phyloP scores from a whole-genome alignment of 768 basidiomycete genomes.

The Lepiota venenata region DNA sequence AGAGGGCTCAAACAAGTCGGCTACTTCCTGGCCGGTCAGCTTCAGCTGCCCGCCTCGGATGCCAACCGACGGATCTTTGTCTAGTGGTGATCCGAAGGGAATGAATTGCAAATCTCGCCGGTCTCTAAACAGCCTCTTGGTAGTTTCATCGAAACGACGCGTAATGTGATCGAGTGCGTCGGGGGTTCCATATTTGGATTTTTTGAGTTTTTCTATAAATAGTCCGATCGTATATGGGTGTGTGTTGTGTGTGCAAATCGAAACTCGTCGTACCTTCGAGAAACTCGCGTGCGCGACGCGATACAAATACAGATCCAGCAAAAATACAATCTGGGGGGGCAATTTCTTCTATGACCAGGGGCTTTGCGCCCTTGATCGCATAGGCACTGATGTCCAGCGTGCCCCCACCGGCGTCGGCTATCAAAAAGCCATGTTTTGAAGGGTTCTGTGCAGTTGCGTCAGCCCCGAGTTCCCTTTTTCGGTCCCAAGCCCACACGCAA shows the following conservation, averaged over 20 bases:
- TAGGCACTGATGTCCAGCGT: constrained; percentile 82
- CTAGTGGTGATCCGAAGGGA: constrained; percentile 73
- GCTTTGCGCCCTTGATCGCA: constrained; percentile 63
- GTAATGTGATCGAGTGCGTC: constrained; percentile 79
- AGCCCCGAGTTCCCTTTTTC: neutral
- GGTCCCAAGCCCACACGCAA: constrained; percentile 29
- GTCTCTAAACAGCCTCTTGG: constrained; percentile 75
- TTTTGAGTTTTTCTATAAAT: constrained; percentile 61
- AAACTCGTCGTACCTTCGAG: constrained; percentile 49
- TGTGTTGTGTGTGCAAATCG: neutral
- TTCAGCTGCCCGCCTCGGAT: constrained; percentile 73
- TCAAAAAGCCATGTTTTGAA: constrained; percentile 73
- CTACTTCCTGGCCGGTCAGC: constrained; percentile 67
- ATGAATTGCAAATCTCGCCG: constrained; percentile 67
- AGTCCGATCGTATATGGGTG: constrained; percentile 4
- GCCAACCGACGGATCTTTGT: constrained; percentile 67
- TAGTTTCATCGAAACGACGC: constrained; percentile 78
- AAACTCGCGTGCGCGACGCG: constrained; percentile 68
- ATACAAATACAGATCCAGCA: constrained; percentile 81
- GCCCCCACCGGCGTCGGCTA: constrained; percentile 80
- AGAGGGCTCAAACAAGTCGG: constrained; percentile 76
- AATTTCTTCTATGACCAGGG: constrained; percentile 78
- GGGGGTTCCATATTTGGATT: constrained; percentile 67
- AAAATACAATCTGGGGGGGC: constrained; percentile 86
- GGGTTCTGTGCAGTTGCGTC: constrained; percentile 47